Base-by-base conservation (phyloP, 768 basidiomycete genomes). In the Lactarius indigo region DNA sequence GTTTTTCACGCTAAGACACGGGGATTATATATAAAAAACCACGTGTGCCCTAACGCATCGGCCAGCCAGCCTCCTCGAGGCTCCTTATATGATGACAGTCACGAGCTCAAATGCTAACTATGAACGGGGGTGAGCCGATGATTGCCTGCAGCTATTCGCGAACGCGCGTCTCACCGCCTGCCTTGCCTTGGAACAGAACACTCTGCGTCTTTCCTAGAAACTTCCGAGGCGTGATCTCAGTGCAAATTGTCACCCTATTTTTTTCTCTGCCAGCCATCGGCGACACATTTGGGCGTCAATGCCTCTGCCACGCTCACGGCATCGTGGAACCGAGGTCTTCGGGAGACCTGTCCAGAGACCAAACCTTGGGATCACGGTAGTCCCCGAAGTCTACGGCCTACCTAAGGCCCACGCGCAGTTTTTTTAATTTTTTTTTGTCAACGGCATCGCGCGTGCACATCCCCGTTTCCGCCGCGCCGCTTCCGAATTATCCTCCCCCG, bases 391-490 rank as follows among this genome's bases (percentile, higher is more conserved):
- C 61, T 15, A 47, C 57, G 65, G 61, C 33, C 35, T 20, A 26
- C n/a, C 35, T 20, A 20, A 56, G 28, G 55, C 31, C 55, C 55
- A 33, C 13, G 33, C 52, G n/a, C 42, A 13, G 5, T 37, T 35
- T 23, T 47, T 59, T 42, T 37, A 13, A 37, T 37, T 63, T 41
- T 52, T 62, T 37, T 23, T 55, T 47, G 35, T 41, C 41, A n/a
- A 67, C 66, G 66, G 61, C 66, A 67, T 64, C 50, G 57, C 66
- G 66, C 62, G 58, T 56, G 62, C 31, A 63, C 50, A 39, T 55
- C 57, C 66, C 68, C 68, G 60, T 65, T 68, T 69, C 61, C 61
- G 60, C 68, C 65, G 61, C 61, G 65, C 57, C 65, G 56, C 54
- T 31, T 57, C 65, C 65, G 65, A 69, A 63, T 69, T 68, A 42